These are phyloP conservation scores for Pulveroboletus sp. DNA, from an alignment of 768 basidiomycete genomes.

Conservation along the genomic window DNA sequence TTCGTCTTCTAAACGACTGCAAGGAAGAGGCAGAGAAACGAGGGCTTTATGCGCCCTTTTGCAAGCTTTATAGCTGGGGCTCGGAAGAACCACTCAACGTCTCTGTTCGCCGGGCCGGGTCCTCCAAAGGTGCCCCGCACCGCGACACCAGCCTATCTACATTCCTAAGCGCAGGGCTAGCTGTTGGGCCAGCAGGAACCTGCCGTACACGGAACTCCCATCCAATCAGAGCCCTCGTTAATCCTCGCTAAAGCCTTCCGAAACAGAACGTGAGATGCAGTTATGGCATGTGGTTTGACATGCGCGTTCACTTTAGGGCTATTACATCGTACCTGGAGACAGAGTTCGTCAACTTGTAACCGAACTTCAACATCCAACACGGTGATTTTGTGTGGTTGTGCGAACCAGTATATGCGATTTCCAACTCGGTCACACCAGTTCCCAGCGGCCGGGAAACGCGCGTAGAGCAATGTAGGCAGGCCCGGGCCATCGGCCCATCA, in stretches of 20 bases:
- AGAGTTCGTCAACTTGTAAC: not conserved
- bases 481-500: no score
- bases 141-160: not conserved
- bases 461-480: no score
- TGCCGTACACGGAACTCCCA: no score
- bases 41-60: conserved; percentile 13
- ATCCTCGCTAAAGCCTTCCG: no score
- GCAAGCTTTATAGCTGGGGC: conserved; percentile 7
- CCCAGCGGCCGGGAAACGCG: no score
- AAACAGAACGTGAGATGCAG: no score
- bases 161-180: no score
- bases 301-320: not conserved
- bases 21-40: not conserved
- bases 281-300: no score
- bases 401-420: not conserved
- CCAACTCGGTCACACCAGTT: not conserved
- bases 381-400: not conserved
- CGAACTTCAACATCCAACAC: not conserved
- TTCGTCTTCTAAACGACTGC: conserved; percentile 6
- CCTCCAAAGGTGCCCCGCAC: conserved; percentile 22
- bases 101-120: conserved; percentile 4
- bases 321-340: not conserved
- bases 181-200: no score
- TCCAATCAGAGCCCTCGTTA: no score
- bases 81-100: conserved; percentile 7